A percentile compares a stretch with the other conserved stretches of the same genome.
Evolutionary conservation across 306 rosid genomes (phyloP).

Genomic region (Vigna mungo): DNA sequence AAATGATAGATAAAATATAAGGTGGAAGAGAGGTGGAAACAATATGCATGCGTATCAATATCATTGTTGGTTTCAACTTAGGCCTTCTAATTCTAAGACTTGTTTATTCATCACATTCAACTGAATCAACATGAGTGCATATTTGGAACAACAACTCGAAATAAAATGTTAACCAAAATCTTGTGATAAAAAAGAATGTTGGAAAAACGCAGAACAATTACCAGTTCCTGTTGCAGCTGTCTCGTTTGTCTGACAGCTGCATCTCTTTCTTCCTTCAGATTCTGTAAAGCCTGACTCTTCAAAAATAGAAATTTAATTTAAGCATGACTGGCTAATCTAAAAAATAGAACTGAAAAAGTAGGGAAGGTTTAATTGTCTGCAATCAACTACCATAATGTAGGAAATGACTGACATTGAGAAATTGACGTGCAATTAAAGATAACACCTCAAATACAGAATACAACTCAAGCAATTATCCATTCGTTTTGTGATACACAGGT

Average conservation of each 20-base stretch:
- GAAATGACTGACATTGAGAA: constrained; percentile 29
- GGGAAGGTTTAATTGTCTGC: constrained; percentile 1
- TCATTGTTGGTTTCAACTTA: background rate
- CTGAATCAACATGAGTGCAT: constrained; percentile 3
- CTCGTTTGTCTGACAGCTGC: constrained; percentile 71
- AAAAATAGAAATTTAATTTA: constrained; percentile 39
- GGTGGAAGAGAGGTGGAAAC: background rate
- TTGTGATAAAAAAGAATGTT: constrained; percentile 3
- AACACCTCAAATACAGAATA: constrained; percentile 25
- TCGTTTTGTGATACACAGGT: constrained; percentile 5
- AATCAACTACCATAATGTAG: constrained; percentile 24
- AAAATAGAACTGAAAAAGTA: too few species aligned
- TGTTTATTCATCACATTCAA: background rate
- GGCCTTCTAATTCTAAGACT: background rate
- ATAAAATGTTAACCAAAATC: constrained; percentile 19
- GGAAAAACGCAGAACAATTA: constrained; percentile 42
- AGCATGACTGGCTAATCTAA: constrained; percentile 23
- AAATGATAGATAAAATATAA: background rate
- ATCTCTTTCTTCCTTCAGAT: constrained; percentile 87
- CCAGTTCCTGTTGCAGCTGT: constrained; percentile 91
- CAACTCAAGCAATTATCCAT: constrained; percentile 30
- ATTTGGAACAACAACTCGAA: constrained; percentile 3
- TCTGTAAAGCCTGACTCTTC: constrained; percentile 61
- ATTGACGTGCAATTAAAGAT: background rate
- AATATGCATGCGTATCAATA: background rate